A percentile compares a stretch with the other conserved stretches of the same genome.
phyloP scores from a whole-genome alignment of 2,329 filamentous ascomycete genomes.

The Hirsutella rhossiliensis region DNA sequence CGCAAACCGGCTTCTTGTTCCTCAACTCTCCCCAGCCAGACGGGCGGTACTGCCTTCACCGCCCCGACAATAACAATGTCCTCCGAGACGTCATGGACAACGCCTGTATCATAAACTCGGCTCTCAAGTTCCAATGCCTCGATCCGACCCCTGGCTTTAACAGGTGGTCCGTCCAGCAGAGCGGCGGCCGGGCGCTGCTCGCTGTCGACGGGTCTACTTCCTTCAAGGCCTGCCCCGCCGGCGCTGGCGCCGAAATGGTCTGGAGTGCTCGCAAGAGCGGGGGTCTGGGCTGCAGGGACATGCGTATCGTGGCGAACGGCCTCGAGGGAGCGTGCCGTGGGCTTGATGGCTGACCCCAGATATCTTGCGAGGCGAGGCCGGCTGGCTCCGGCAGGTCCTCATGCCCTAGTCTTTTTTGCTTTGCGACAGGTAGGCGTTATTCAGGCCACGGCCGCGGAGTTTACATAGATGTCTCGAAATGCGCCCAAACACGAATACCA shows the following conservation, averaged over 20 bases:
- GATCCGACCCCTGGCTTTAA: conserved; percentile 18
- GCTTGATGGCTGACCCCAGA: not conserved
- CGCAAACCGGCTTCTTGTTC: conserved; percentile 13
- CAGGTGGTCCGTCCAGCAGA: conserved; percentile 13
- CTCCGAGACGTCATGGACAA: conserved; percentile 16
- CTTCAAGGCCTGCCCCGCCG: conserved; percentile 15
- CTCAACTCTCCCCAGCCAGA: conserved; percentile 10
- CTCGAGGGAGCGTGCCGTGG: conserved; percentile 15
- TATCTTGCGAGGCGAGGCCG: too few relatives aligned
- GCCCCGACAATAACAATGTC: conserved; percentile 10
- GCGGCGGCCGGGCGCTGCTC: conserved; percentile 10
- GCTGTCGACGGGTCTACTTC: conserved; percentile 10
- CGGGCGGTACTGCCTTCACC: conserved; percentile 20
- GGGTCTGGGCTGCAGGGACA: conserved; percentile 10
- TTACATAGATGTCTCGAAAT: too few relatives aligned
- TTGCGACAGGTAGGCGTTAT: too few relatives aligned
- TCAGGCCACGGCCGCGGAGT: too few relatives aligned
- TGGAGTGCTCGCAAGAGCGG: conserved; percentile 9
- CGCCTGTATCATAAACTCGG: conserved; percentile 18
- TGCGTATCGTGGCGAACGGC: conserved; percentile 12
- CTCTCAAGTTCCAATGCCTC: conserved; percentile 16
- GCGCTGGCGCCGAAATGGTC: conserved; percentile 10
- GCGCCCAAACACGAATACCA: too few relatives aligned
- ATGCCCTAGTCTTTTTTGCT: too few relatives aligned
- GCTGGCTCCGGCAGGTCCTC: too few relatives aligned